A percentile compares a stretch with the other conserved stretches of the same genome.
Evolutionary conservation across 805 yeast species (phyloP).

Genomic region (Metschnikowia borealis): DNA sequence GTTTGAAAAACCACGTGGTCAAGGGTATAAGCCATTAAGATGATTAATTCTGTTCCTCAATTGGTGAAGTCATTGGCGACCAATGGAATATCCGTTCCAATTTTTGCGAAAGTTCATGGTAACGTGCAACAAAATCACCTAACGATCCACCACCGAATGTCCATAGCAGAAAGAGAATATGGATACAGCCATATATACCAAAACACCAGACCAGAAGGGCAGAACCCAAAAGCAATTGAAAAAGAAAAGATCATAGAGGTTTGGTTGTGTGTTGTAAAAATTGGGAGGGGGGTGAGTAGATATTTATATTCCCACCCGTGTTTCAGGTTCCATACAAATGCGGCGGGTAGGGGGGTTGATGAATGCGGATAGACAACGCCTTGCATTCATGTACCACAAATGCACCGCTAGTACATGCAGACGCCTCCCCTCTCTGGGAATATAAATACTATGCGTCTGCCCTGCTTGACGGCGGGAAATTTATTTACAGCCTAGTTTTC

Average conservation of each 20-base stretch:
- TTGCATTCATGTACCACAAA: not conserved
- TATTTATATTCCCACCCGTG: constrained; percentile 1
- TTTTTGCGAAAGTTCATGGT: too few species aligned
- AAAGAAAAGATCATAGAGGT: too few species aligned
- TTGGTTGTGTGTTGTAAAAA: not conserved
- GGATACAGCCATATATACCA: too few species aligned
- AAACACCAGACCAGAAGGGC: too few species aligned
- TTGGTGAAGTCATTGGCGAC: too few species aligned
- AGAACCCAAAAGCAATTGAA: too few species aligned
- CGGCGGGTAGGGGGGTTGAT: not conserved
- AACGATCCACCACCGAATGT: not conserved
- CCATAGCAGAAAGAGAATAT: not conserved
- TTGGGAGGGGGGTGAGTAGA: not conserved
- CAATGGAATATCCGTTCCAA: too few species aligned
- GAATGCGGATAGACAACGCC: not conserved
- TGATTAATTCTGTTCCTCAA: too few species aligned
- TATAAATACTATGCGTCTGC: not conserved
- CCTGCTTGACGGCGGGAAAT: not conserved
- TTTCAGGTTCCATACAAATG: not conserved
- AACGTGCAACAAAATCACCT: not conserved
- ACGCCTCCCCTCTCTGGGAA: not conserved
- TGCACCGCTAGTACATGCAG: not conserved
- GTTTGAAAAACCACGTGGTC: too few species aligned
- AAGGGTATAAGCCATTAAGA: too few species aligned
- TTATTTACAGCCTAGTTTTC: not conserved